Base-by-base conservation (phyloP, 2,329 filamentous ascomycete genomes). In the Penicillium griseofulvum region DNA sequence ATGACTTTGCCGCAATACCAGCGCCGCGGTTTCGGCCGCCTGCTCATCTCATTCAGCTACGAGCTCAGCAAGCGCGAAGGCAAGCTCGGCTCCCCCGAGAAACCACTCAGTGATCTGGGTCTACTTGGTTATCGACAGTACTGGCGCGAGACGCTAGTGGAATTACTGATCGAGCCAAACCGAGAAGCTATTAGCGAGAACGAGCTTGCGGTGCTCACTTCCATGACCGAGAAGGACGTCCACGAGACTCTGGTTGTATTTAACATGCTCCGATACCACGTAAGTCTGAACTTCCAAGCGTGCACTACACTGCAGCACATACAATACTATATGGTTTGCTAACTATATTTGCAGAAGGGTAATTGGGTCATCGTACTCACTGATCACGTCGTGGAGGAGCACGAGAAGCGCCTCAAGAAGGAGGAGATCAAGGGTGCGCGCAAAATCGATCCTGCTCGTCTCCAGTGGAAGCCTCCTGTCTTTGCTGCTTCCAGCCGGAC, bases 221-320 rank as follows among this genome's bases (percentile, higher is more conserved):
- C 92, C 3, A 97, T 99, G 93, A 97, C 93, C n/a, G 92, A 91
- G 6, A 91, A 91, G 67, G 94, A 99, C 71, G 93, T 99, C 14
- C 86, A 97, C 73, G 91, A 97, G 72, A 97, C 94, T 0, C 76
- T 99, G 49, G 91, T 97, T 71, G 92, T 92, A 54, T 80, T 97
- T 57, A 94, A 93, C 71, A 96, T 99, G 90, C 84, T 97, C 70
- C 84, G 94, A 43, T 97, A 97, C 71, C 91, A 92, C 66, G 80
- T 82, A 74, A 67, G 78, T 72, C 31, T 28, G 38, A 33, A 42
- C 17, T 38, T n/a, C 47, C 22, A 31, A 2, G 12, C 24, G 17
- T 33, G 4, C 26, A 46, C 12, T 56, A 6, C 7, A 29, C 19
- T 19, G 8, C n/a, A 28, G 24, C 14, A n/a, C 3, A 49, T 29